These are phyloP conservation scores for Colletotrichum abscissum DNA, from an alignment of 2,329 filamentous ascomycete species.

Conservation along the genomic window DNA sequence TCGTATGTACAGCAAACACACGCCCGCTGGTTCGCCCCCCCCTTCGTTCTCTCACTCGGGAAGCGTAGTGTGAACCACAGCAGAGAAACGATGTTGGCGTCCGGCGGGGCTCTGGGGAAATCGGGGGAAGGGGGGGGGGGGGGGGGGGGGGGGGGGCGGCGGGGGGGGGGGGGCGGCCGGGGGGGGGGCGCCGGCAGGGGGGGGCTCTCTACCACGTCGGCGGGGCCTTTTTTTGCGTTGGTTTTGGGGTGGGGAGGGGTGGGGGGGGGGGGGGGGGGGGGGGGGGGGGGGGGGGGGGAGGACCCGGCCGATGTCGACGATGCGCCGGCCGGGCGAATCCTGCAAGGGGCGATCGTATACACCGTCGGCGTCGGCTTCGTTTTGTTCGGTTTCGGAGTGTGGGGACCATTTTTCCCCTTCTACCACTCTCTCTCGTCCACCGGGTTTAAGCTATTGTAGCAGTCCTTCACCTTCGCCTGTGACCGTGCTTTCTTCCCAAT, in stretches of 20 bases:
- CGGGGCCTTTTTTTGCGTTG: too few relatives aligned
- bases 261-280: too few relatives aligned
- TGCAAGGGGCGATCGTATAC: neutral
- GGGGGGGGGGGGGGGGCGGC: too few relatives aligned
- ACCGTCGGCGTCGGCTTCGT: neutral
- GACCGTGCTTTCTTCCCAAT: too few relatives aligned
- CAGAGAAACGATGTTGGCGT: constrained; percentile 4
- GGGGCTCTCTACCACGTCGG: too few relatives aligned
- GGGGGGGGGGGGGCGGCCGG: too few relatives aligned
- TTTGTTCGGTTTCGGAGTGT: neutral
- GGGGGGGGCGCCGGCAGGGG: too few relatives aligned
- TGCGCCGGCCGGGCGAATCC: neutral
- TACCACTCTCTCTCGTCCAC: too few relatives aligned
- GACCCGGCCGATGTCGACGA: neutral
- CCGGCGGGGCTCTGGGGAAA: constrained; percentile 13
- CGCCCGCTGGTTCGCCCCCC: too few relatives aligned
- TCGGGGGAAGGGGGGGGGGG: neutral
- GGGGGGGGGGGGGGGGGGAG: too few relatives aligned
- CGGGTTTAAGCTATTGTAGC: neutral
- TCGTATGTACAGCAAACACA: constrained; percentile 6
- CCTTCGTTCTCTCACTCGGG: neutral
- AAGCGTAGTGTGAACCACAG: neutral
- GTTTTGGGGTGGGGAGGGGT: too few relatives aligned
- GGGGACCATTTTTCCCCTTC: too few relatives aligned
- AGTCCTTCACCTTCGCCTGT: neutral